These are phyloP conservation scores for Hippophae gyantsensis DNA, from an alignment of 306 rosid species.

Conservation along the genomic window DNA sequence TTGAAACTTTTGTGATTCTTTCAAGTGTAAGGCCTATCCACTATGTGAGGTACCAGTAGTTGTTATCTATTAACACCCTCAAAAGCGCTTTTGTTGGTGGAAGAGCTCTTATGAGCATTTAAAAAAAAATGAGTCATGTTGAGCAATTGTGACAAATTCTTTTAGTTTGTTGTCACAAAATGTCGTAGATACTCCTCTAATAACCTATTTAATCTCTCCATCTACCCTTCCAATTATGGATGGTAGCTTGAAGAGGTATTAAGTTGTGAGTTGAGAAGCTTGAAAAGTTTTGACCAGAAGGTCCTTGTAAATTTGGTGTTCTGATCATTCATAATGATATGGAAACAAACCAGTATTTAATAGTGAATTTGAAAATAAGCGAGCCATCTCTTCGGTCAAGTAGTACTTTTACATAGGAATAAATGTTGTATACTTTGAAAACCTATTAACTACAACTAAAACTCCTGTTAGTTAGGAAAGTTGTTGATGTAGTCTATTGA, in stretches of 20 bases:
- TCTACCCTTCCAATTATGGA: neutral
- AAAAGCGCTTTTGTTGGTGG: no score
- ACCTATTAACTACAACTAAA: neutral
- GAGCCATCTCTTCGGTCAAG: neutral
- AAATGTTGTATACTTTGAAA: neutral
- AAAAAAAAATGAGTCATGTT: no score
- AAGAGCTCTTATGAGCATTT: neutral
- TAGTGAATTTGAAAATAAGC: neutral
- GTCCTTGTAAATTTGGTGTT: neutral
- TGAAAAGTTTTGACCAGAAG: neutral
- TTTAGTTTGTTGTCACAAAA: neutral
- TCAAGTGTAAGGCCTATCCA: neutral
- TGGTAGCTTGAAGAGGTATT: neutral
- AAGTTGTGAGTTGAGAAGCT: neutral
- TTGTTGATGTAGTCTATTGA: neutral
- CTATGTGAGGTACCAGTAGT: neutral
- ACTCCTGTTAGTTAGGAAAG: neutral
- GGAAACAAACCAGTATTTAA: neutral
- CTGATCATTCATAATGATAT: no score
- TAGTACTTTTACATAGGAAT: no score
- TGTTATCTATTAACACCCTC: neutral
- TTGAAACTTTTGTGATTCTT: neutral
- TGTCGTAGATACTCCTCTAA: neutral
- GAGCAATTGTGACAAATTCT: neutral
- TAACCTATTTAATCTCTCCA: neutral